Base-by-base conservation (phyloP, 768 basidiomycete genomes). In the Cyathus striatus region DNA sequence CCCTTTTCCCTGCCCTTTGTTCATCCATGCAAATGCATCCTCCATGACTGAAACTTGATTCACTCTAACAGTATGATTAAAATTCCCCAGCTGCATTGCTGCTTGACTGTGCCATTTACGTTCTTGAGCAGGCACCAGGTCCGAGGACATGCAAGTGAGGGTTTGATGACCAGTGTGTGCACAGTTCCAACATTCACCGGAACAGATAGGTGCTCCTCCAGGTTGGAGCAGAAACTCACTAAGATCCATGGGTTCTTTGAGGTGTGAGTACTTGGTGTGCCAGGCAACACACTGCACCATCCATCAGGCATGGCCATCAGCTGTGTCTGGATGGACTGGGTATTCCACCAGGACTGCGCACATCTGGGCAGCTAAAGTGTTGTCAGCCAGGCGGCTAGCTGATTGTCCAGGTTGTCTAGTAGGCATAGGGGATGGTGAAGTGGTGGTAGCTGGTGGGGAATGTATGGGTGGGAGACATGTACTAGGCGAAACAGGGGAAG, bases 111-210 rank as follows among this genome's bases (percentile, higher is more conserved):
- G 26, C 57, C 57, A 58, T 38, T 35, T 36, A 1, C n/a, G 4
- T 41, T 58, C 52, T 0, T 47, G 14, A 1, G 23, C 38, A 3
- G 54, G 55, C 10, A 57, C 36, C 4, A 14, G 30, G 1, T 37
- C 6, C 1, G 25, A 10, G 6, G 21, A 16, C 2, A 12, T 6
- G 25, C 14, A 38, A 4, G 13, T 12, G 30, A 4, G 4, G 3
- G 13, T 32, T 12, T 12, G 16, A 38, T 54, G 55, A 6, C 50
- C 47, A 0, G 35, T 4, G 6, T 49, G 40, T 1, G 58, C 57
- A 25, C 59, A 60, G 7, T 39, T 40, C 51, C 46, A 56, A 32
- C 56, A 59, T 34, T 51, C 54, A 3, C 49, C 48, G 12, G 47
- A 40, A 2, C 36, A 44, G 10, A 57, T 40, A 12, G 52, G 40